phyloP scores from a whole-genome alignment of 805 yeast genomes.

The Sugiyamaella smithiae region DNA sequence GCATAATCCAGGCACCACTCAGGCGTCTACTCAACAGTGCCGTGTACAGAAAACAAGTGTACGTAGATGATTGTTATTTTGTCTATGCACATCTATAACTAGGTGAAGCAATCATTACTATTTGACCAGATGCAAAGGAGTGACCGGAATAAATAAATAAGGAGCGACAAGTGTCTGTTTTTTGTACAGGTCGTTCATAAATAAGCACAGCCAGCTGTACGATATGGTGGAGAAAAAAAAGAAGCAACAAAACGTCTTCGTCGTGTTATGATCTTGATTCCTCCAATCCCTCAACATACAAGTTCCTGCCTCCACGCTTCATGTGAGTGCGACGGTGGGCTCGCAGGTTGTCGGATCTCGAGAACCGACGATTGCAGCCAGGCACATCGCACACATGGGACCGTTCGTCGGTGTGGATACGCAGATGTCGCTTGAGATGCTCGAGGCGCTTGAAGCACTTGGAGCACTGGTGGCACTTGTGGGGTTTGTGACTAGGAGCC shows the following conservation, averaged over 20 bases:
- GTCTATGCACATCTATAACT: too few relatives aligned
- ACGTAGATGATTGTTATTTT: too few relatives aligned
- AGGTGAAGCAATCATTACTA: too few relatives aligned
- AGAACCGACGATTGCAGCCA: slow-evolving; percentile 61
- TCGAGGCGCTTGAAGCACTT: slow-evolving; percentile 41
- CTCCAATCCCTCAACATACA: slow-evolving; percentile 38
- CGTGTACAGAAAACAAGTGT: too few relatives aligned
- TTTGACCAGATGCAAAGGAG: slow-evolving; percentile 9
- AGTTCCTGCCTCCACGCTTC: slow-evolving; percentile 42
- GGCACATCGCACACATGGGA: slow-evolving; percentile 62
- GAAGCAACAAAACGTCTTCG: too few relatives aligned
- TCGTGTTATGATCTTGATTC: background rate
- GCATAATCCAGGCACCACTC: too few relatives aligned
- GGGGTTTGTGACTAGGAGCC: slow-evolving; percentile 4
- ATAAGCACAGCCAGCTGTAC: slow-evolving; percentile 6
- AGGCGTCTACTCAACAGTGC: too few relatives aligned
- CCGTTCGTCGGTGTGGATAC: slow-evolving; percentile 76
- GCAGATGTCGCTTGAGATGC: slow-evolving; percentile 52
- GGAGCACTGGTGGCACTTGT: slow-evolving; percentile 26
- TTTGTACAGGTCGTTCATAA: background rate
- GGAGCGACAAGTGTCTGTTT: background rate
- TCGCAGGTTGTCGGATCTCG: slow-evolving; percentile 73
- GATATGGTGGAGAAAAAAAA: too few relatives aligned
- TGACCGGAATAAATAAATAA: slow-evolving; percentile 9
- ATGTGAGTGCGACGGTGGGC: slow-evolving; percentile 74